Evolutionary conservation across 1,139 yeast species (phyloP).

Genomic region (Maudiozyma humilis): DNA sequence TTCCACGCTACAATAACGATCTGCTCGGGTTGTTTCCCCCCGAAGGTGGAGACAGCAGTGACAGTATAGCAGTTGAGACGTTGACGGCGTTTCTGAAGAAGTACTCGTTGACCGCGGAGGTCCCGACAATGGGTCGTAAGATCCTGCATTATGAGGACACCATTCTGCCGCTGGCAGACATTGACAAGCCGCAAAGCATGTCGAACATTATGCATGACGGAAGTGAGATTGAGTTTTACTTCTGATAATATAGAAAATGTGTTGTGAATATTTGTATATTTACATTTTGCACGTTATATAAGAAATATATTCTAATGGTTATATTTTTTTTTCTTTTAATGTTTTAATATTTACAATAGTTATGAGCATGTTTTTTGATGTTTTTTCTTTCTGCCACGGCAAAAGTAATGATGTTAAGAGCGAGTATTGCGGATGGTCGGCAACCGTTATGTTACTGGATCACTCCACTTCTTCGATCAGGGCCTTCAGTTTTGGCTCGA

Average conservation of each 20-base stretch:
- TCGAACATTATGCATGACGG: constrained; percentile 4
- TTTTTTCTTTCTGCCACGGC: too few relatives aligned
- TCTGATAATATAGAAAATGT: too few relatives aligned
- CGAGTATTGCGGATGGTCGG: not conserved
- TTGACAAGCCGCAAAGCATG: constrained; percentile 7
- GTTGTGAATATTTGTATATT: too few relatives aligned
- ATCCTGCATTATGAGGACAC: constrained; percentile 19
- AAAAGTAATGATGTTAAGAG: too few relatives aligned
- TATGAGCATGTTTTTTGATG: not conserved
- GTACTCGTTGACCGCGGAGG: constrained; percentile 18
- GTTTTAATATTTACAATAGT: not conserved
- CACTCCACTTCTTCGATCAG: constrained; percentile 1
- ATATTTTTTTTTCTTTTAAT: too few relatives aligned
- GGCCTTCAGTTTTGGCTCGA: constrained; percentile 7
- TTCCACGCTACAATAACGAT: constrained; percentile 14
- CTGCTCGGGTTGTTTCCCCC: constrained; percentile 23
- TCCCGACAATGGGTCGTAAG: constrained; percentile 22
- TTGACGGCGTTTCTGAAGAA: constrained; percentile 21
- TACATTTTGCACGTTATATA: too few relatives aligned
- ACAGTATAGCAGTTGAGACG: constrained; percentile 21
- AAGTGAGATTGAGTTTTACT: not conserved
- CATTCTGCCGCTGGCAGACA: constrained; percentile 19
- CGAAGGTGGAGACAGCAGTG: constrained; percentile 11
- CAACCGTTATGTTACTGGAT: not conserved
- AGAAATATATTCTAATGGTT: too few relatives aligned